Percentiles rank a stretch among this genome's conserved stretches.
These are phyloP conservation scores for Populus deltoides DNA, from an alignment of 345 rosid species.

Conservation along the genomic window DNA sequence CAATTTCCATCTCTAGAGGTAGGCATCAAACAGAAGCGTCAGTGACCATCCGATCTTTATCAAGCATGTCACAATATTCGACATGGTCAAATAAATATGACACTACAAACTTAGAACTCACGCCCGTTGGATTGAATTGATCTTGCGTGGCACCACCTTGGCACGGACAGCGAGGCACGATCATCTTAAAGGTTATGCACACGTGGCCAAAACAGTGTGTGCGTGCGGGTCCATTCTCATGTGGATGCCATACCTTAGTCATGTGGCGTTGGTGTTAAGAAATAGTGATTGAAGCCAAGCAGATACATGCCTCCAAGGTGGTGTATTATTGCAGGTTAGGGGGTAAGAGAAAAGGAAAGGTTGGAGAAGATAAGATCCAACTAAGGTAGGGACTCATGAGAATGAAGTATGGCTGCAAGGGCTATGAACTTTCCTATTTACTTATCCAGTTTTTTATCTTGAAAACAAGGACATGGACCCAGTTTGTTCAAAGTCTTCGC, in stretches of 20 bases:
- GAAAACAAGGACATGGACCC: slow-evolving; percentile 4
- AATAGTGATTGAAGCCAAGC: slow-evolving; percentile 20
- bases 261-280: slow-evolving; percentile 25
- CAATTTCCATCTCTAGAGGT: not conserved
- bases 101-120: not conserved
- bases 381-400: slow-evolving; percentile 27
- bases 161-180: not conserved
- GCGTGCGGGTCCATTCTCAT: slow-evolving; percentile 23
- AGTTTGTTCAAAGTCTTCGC: not conserved
- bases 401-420: slow-evolving; percentile 12
- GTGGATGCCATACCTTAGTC: slow-evolving; percentile 32
- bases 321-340: slow-evolving; percentile 20
- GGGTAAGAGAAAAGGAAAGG: slow-evolving; percentile 2
- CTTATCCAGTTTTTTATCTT: not conserved
- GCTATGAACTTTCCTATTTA: not conserved
- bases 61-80: slow-evolving; percentile 11
- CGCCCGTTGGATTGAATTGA: not conserved
- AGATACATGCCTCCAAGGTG: not conserved
- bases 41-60: slow-evolving; percentile 5
- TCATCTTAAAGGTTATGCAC: slow-evolving; percentile 5
- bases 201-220: not conserved
- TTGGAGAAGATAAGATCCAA: slow-evolving; percentile 31
- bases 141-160: not conserved
- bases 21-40: slow-evolving; percentile 16
- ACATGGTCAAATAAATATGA: slow-evolving; percentile 14